These are phyloP conservation scores for Cicer cuneatum DNA, from an alignment of 306 rosid genomes.

Conservation along the genomic window DNA sequence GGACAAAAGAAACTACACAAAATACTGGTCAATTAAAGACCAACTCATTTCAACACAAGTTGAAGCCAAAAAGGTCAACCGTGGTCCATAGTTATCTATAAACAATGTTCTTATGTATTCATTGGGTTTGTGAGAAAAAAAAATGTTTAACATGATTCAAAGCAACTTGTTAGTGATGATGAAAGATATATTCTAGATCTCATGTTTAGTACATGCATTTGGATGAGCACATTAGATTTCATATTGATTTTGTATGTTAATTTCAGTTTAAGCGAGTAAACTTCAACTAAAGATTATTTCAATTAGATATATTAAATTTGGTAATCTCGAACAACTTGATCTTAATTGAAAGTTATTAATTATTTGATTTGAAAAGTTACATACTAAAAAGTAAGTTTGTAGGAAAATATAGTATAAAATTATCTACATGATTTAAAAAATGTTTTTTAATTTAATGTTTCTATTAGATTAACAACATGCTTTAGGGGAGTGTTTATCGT, in stretches of 20 bases:
- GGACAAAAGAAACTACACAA: slow-evolving; percentile 36
- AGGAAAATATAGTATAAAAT: too few relatives aligned
- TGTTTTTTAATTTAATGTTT: too few relatives aligned
- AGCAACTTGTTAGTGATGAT: slow-evolving; percentile 37
- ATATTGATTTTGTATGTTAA: neutral
- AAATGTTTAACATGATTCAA: slow-evolving; percentile 19
- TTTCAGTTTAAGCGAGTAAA: neutral
- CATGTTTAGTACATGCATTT: neutral
- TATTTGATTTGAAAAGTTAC: too few relatives aligned
- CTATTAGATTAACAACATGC: too few relatives aligned
- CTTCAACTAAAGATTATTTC: too few relatives aligned
- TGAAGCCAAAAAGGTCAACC: neutral
- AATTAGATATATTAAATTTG: too few relatives aligned
- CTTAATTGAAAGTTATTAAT: too few relatives aligned
- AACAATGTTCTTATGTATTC: neutral
- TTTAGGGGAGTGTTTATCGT: too few relatives aligned
- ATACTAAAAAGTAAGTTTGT: too few relatives aligned
- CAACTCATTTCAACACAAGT: slow-evolving; percentile 13
- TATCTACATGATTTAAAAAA: too few relatives aligned
- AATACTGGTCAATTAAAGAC: slow-evolving; percentile 10
- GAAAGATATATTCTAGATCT: slow-evolving; percentile 29
- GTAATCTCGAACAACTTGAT: too few relatives aligned
- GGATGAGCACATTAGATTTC: neutral
- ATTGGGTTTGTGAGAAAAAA: slow-evolving; percentile 10
- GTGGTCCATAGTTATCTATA: slow-evolving; percentile 20